These are phyloP conservation scores for Metschnikowia drakensbergensis DNA, from an alignment of 805 yeast species.

Conservation along the genomic window DNA sequence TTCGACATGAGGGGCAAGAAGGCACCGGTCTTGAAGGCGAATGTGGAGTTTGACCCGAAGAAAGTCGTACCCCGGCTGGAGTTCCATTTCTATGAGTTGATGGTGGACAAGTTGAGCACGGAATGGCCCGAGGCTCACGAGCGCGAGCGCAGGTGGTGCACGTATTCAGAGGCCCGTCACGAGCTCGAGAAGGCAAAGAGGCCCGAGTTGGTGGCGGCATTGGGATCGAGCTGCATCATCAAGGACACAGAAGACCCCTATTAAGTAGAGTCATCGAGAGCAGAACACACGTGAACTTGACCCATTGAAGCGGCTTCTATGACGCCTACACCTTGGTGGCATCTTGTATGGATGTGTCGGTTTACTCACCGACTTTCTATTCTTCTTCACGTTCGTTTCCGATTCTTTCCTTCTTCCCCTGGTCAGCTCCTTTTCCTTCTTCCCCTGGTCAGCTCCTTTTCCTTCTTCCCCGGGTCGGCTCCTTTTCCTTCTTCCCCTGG, in stretches of 20 bases:
- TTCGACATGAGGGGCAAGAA: conserved; percentile 48
- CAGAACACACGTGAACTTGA: too few species aligned
- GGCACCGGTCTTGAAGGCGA: conserved; percentile 34
- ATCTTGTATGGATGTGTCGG: too few species aligned
- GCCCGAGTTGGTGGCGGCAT: conserved; percentile 63
- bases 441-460: too few species aligned
- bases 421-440: too few species aligned
- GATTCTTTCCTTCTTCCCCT: too few species aligned
- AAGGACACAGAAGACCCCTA: conserved; percentile 25
- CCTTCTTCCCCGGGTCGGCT: neutral
- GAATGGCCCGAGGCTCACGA: conserved; percentile 72
- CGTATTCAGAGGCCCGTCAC: conserved; percentile 60
- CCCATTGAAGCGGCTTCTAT: too few species aligned
- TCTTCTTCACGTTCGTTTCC: too few species aligned
- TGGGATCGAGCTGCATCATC: conserved; percentile 51
- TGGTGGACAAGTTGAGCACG: conserved; percentile 48
- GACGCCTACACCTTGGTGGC: too few species aligned
- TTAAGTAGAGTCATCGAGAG: too few species aligned
- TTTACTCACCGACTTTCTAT: too few species aligned
- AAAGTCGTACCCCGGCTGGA: conserved; percentile 69
- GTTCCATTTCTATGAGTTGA: conserved; percentile 83
- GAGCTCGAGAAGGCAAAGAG: conserved; percentile 56
- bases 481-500: neutral
- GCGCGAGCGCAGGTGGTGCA: conserved; percentile 74
- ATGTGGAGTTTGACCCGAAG: conserved; percentile 31